Conservation (phyloP, 2,329 filamentous ascomycete species). For the Helicocarpus griseus region DNA sequence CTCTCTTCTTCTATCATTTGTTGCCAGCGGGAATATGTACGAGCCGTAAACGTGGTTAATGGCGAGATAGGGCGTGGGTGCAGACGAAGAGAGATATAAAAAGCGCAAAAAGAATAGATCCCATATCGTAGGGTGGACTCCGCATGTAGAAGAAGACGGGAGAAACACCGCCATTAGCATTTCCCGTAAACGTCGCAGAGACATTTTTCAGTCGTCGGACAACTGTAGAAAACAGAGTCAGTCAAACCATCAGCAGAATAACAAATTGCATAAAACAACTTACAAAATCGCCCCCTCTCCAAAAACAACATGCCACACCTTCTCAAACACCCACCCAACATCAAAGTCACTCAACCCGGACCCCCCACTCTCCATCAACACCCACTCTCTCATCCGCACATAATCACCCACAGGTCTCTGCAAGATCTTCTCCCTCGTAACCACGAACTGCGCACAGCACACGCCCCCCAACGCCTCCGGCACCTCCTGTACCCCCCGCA, state of each 20-base stretch:
- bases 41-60: too few species aligned
- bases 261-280: constrained; percentile 10
- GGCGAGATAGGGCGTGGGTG: too few species aligned
- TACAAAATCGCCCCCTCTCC: constrained; percentile 33
- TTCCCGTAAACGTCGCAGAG: background rate
- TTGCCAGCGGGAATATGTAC: too few species aligned
- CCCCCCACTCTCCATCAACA: constrained; percentile 36
- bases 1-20: too few species aligned
- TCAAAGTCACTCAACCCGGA: constrained; percentile 43
- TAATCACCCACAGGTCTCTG: constrained; percentile 45
- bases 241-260: background rate
- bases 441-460: constrained; percentile 59
- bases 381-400: constrained; percentile 48
- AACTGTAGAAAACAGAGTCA: constrained; percentile 2
- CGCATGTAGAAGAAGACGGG: too few species aligned
- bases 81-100: too few species aligned
- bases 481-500: constrained; percentile 16
- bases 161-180: too few species aligned
- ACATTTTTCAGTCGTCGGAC: constrained; percentile 5
- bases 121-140: too few species aligned
- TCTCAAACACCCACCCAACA: constrained; percentile 54
- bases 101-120: too few species aligned
- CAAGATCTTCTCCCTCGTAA: constrained; percentile 44
- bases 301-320: constrained; percentile 54
- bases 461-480: constrained; percentile 39